These are phyloP conservation scores for Auriscalpium microsporum DNA, from an alignment of 768 basidiomycete genomes.

Conservation along the genomic window DNA sequence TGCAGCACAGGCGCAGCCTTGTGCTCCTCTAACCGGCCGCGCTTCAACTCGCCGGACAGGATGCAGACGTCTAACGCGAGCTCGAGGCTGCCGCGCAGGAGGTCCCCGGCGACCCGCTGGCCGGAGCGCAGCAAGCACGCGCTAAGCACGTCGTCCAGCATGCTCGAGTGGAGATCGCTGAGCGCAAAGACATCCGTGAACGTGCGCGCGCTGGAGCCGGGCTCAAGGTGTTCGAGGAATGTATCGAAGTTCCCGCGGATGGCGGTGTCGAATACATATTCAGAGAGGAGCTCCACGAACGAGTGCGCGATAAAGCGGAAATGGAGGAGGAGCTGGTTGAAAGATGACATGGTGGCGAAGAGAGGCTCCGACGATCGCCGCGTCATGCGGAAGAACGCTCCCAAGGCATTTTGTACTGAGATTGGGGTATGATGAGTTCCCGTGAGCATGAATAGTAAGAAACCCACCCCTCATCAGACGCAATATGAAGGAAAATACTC, in stretches of 20 bases:
- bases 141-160: conserved; percentile 69
- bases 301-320: conserved; percentile 69
- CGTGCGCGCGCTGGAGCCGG: background rate
- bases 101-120: conserved; percentile 57
- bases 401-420: conserved; percentile 60
- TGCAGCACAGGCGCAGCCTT: conserved; percentile 51
- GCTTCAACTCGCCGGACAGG: conserved; percentile 51
- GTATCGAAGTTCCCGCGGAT: conserved; percentile 70
- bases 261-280: conserved; percentile 74
- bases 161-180: conserved; percentile 52
- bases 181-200: conserved; percentile 74
- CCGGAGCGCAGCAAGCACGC: conserved; percentile 65
- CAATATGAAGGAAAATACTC: conserved; percentile 73
- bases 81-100: conserved; percentile 55
- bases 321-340: conserved; percentile 48
- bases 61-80: conserved; percentile 59
- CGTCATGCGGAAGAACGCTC: conserved; percentile 59
- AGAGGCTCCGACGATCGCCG: conserved; percentile 33
- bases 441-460: background rate
- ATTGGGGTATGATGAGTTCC: conserved; percentile 1
- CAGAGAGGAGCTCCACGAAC: conserved; percentile 58
- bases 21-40: conserved; percentile 51
- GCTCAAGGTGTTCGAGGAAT: conserved; percentile 36
- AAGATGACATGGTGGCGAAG: conserved; percentile 49
- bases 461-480: conserved; percentile 66